Base-by-base conservation (phyloP, 78 protist species). In the Planoprotostelium fungivorum region DNA sequence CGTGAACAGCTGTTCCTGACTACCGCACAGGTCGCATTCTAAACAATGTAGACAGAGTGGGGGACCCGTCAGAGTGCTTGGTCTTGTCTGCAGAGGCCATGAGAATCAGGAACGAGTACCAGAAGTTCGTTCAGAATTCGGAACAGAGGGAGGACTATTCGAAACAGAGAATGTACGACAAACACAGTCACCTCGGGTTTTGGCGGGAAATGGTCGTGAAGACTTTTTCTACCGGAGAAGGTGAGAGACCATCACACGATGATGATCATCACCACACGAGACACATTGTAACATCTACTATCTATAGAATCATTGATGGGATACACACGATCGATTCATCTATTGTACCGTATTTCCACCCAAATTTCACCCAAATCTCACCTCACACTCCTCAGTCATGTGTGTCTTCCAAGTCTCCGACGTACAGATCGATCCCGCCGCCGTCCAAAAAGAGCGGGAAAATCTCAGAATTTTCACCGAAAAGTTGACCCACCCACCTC, bases 151-250 rank as follows among this genome's bases (percentile, higher is more conserved):
- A 51, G 16, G 73, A 51, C 0, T 35, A 83, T 0, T 84, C 63
- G 39, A 25, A 35, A 35, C 90, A 88, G 35, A n/a, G 36, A 28
- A 90, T 91, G 38, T 93, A 36, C 86, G 93, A 93, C 38, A 93
- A 93, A 73, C 36, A 10, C n/a, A 51, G 38, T 0, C 95, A 93
- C 36, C 39, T 84, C 84, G 95, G 95, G 23, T 93, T 93, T 37
- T 93, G 95, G 95, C 89, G 95, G 35, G 92, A 93, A 88, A 23
- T 93, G 28, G 89, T 83, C 1, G 91, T 93, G 28, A 88, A 91
- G 83, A 92, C 89, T 35, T 90, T 90, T 29, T 89, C 93, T 1
- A 90, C 93, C n/a, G 95, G 95, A 86, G 93, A 93, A 51, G 34
- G 92, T 0, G 87, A 85, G 87, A 23, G n/a, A n/a, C n/a, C n/a